Evolutionary conservation across 371 early-diverging fungal species (phyloP).

Genomic region (Mortierella polycephala): DNA sequence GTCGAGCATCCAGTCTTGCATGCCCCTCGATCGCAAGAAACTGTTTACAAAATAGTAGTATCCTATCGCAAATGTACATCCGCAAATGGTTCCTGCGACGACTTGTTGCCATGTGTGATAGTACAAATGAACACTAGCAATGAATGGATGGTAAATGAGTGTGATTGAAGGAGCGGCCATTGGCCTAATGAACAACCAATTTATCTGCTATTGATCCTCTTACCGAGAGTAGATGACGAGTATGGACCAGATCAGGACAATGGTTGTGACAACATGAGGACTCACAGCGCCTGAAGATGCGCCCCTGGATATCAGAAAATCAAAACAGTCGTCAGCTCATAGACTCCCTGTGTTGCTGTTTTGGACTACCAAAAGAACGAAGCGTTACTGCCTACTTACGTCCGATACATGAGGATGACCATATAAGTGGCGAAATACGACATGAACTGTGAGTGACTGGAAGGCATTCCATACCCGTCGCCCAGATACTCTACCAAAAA

Average conservation of each 20-base stretch:
- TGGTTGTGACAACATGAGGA: constrained; percentile 18
- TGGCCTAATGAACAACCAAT: not conserved
- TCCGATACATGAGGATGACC: constrained; percentile 66
- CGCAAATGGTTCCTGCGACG: constrained; percentile 71
- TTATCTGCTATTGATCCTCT: not conserved
- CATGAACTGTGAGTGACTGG: constrained; percentile 94
- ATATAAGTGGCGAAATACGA: constrained; percentile 81
- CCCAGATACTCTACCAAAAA: constrained; percentile 71
- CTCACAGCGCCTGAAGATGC: constrained; percentile 16
- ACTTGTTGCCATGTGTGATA: constrained; percentile 89
- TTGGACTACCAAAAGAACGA: not conserved
- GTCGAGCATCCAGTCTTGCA: constrained; percentile 60
- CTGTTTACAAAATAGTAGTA: constrained; percentile 69
- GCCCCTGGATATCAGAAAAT: constrained; percentile 14
- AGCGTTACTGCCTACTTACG: constrained; percentile 37
- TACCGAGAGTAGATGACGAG: constrained; percentile 57
- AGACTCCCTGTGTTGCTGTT: not conserved
- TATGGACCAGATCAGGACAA: constrained; percentile 25
- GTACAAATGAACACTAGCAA: constrained; percentile 76
- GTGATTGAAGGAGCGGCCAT: not conserved
- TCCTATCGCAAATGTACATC: constrained; percentile 63
- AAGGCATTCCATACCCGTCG: constrained; percentile 95
- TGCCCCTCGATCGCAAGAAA: constrained; percentile 55
- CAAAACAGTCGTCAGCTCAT: not conserved
- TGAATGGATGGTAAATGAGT: not conserved